Conservation (phyloP, 768 basidiomycete species). For the Clitopilus passeckerianus region DNA sequence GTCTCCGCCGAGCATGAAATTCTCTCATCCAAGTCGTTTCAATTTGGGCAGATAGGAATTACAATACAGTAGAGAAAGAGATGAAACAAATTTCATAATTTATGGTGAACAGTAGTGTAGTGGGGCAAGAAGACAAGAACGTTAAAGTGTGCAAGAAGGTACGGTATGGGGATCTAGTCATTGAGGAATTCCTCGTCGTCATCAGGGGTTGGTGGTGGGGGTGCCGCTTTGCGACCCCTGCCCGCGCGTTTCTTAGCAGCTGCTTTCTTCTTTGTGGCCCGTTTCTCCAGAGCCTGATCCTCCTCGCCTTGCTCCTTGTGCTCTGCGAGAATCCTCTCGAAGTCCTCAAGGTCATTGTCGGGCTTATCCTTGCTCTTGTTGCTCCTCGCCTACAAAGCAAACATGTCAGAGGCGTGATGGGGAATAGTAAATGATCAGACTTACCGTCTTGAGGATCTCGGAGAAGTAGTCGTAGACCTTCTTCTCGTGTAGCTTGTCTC, state of each 20-base stretch:
- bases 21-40: no score
- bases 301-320: conserved; percentile 83
- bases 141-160: not conserved
- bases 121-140: not conserved
- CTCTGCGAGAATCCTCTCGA: conserved; percentile 78
- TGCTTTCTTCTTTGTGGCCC: conserved; percentile 79
- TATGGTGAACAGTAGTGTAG: not conserved
- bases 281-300: conserved; percentile 85
- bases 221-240: conserved; percentile 9
- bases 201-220: not conserved
- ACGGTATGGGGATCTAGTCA: not conserved
- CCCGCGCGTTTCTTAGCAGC: conserved; percentile 62
- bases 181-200: not conserved
- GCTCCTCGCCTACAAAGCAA: conserved; percentile 55
- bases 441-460: conserved; percentile 88
- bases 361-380: conserved; percentile 93
- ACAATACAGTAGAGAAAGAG: no score
- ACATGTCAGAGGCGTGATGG: not conserved
- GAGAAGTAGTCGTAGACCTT: conserved; percentile 76
- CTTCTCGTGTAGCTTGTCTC: conserved; percentile 92
- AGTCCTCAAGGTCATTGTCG: conserved; percentile 91
- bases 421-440: conserved; percentile 7
- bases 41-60: no score
- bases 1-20: no score
- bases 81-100: no score